Percentiles rank a stretch among this genome's conserved stretches.
Conservation (phyloP, 345 rosid species). For the Melastoma malabathricum region DNA sequence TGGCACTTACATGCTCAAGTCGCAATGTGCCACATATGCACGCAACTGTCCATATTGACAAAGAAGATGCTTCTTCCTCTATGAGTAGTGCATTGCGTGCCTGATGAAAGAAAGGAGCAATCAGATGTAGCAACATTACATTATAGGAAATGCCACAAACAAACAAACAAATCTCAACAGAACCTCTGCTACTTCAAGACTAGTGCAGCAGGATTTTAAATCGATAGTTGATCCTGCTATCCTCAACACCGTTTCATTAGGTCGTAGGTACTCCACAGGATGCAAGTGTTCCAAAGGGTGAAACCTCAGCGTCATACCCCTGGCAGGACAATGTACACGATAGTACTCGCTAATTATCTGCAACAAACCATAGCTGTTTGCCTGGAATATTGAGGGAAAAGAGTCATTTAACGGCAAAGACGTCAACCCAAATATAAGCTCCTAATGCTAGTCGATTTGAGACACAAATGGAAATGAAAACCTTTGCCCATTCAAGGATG, state of each 20-base stretch:
- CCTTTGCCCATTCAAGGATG: slow-evolving; percentile 96
- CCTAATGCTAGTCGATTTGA: background rate
- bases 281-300: slow-evolving; percentile 91
- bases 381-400: slow-evolving; percentile 29
- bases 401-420: slow-evolving; percentile 4
- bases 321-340: slow-evolving; percentile 39
- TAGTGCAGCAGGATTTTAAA: slow-evolving; percentile 51
- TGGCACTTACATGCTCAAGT: slow-evolving; percentile 58
- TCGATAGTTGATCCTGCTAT: slow-evolving; percentile 55
- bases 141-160: slow-evolving; percentile 2
- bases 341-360: slow-evolving; percentile 75
- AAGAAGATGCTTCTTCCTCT: slow-evolving; percentile 83
- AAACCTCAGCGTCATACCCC: slow-evolving; percentile 66
- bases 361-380: slow-evolving; percentile 59
- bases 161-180: background rate
- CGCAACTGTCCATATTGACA: slow-evolving; percentile 88
- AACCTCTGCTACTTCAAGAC: slow-evolving; percentile 78
- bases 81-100: slow-evolving; percentile 58
- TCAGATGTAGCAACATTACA: slow-evolving; percentile 1
- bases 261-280: slow-evolving; percentile 67
- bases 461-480: slow-evolving; percentile 15
- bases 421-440: no score
- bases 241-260: slow-evolving; percentile 40
- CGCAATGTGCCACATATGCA: slow-evolving; percentile 81
- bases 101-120: slow-evolving; percentile 27